Base-by-base conservation (phyloP, 2,329 filamentous ascomycete species). In the Aschersonia sp. region DNA sequence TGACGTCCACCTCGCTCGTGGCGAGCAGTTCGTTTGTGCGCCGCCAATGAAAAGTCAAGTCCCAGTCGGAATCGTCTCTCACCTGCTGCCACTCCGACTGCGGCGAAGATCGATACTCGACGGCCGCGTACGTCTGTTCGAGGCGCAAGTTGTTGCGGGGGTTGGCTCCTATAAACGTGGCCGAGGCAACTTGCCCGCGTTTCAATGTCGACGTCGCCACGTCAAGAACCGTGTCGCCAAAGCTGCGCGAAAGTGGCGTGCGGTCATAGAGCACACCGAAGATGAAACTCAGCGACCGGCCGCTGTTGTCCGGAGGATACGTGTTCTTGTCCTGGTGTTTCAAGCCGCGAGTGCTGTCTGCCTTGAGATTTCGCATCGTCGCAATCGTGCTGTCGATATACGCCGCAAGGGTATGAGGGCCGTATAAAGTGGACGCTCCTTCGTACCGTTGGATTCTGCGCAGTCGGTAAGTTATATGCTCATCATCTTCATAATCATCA, bases 391-490 rank as follows among this genome's bases (percentile, higher is more conserved):
- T 71, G 59, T 94, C 86, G 63, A 95, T 84, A 65, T 92, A 89
- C 0, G 87, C 89, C 20, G 84, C 80, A n/a, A 95, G 71, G 0
- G 86, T 91, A 59, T 89, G 82, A 0, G 78, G 85, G 0, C 89
- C 89, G 61, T 89, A 91, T 2, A 96, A 73, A 0, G 89, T 96
- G 3, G 84, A 89, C 1, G 86, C 89, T 38, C 89, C 89, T 66
- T 96, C 89, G 61, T 95, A 95, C 35, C 89, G 81, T 64, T 96
- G 89, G 45, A 89, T 74, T 10, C 59, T 70, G 59, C 51, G 62
- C 30, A 56, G 51, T 38, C 3, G 6, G 45, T 52, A 30, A 52
- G 49, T 43, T 12, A 4, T 12, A 38, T 38, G 7, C 12, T 12
- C 12, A 12, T 7, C 35, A 38, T 7, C 35, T 2, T 38, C 35